Evolutionary conservation across 2,329 filamentous ascomycete genomes (phyloP), one percentile per base, ranked within the genome.

Genomic region (Xylaria sp.): DNA sequence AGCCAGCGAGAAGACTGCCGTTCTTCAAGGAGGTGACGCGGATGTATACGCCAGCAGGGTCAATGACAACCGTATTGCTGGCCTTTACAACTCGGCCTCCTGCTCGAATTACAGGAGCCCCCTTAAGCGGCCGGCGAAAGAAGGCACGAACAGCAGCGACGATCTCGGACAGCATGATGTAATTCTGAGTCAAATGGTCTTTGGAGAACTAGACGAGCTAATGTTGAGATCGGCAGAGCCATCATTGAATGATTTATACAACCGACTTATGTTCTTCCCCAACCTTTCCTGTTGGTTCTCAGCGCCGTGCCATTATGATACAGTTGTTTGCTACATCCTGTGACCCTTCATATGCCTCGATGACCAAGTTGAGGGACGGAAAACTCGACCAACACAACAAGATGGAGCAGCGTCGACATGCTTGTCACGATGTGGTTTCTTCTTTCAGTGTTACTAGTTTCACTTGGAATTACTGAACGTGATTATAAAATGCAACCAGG

Each of bases 1-100:
- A 80, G n/a, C 77, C 79, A 52, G 72, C 74, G 46, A 80, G 67
- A 54, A 79, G 70, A 54, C 66, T 70, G 23, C 74, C 74, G 12
- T 77, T 74, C 10, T 74, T 75, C 57, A 76, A 68, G 12, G 68
- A 57, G 57, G 69, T 76, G n/a, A 72, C 77, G n/a, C 79, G 74
- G 34, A 78, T 71, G 65, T 80, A 79, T 44, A 78, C 74, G 25
- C 78, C 76, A 8, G 52, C 63, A 1, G 69, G 44, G 34, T 78
- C 76, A 64, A 79, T 76, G 41, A 75, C 65, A 1, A 72, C 71
- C 7, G 76, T 68, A 18, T 72, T 71, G 55, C 70, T 74, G 52
- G 67, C 70, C 54, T 62, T 78, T 70, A 74, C 60, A 4, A 75
- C 75, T 20, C 68, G 70, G 37, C 75, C 68, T 37, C 71, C 66